Conservation (phyloP, 1,139 yeast genomes). For the Blastobotrys apis region DNA sequence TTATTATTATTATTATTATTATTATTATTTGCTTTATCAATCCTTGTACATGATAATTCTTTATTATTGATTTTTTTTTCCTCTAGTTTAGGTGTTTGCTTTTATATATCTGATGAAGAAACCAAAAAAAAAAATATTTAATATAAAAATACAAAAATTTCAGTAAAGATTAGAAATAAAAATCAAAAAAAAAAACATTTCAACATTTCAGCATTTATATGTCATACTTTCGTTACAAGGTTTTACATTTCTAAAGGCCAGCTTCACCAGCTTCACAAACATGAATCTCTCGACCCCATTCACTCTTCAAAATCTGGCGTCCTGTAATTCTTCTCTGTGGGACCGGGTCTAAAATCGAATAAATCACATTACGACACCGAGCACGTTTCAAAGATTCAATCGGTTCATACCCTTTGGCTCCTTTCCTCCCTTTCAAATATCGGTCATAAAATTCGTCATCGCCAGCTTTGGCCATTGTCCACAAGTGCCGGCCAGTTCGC, state of each 20-base stretch:
- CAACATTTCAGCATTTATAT: too few species aligned
- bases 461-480: constrained; percentile 69
- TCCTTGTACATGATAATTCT: too few species aligned
- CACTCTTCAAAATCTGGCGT: constrained; percentile 78
- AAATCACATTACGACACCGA: constrained; percentile 83
- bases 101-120: too few species aligned
- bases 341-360: constrained; percentile 84
- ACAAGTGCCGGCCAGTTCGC: constrained; percentile 90
- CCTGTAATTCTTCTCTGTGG: constrained; percentile 81
- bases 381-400: constrained; percentile 74
- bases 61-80: too few species aligned
- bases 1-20: too few species aligned
- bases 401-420: constrained; percentile 82
- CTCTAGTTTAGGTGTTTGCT: too few species aligned
- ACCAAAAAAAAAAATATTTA: background rate
- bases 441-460: constrained; percentile 75
- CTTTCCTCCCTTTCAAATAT: constrained; percentile 70
- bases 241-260: constrained; percentile 19
- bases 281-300: constrained; percentile 87
- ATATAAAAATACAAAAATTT: background rate
- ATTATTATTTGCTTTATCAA: too few species aligned
- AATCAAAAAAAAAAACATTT: background rate
- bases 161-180: background rate
- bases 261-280: constrained; percentile 64
- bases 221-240: background rate